phyloP scores from a whole-genome alignment of 495 filamentous ascomycete species.

The Hypoxylon subgilvum region DNA sequence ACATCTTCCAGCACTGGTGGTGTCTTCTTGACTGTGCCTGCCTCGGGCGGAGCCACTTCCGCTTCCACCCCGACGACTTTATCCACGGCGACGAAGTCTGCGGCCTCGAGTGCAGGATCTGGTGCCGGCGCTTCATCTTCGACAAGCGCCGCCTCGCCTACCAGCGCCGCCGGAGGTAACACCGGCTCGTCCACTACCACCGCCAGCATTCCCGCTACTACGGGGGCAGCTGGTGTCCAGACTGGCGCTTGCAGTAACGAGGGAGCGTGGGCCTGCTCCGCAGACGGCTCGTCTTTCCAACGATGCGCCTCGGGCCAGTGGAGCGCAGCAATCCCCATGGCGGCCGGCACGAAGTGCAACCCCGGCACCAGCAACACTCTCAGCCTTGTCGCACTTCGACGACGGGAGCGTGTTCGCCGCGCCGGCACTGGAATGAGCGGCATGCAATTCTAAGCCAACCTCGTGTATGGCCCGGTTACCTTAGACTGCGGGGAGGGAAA shows the following conservation, averaged over 20 bases:
- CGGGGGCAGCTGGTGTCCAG: constrained; percentile 22
- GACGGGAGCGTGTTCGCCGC: constrained; percentile 28
- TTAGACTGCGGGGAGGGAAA: no score
- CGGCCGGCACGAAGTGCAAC: constrained; percentile 65
- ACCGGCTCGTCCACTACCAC: constrained; percentile 31
- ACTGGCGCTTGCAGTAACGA: constrained; percentile 56
- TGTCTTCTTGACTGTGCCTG: constrained; percentile 42
- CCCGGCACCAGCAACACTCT: constrained; percentile 58
- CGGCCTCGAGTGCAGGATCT: constrained; percentile 28
- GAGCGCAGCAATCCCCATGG: constrained; percentile 59
- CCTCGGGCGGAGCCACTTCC: constrained; percentile 13
- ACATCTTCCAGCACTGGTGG: constrained; percentile 39
- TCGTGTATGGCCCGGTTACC: no score
- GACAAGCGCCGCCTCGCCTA: constrained; percentile 12
- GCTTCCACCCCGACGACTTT: constrained; percentile 29
- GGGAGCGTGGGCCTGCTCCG: constrained; percentile 67
- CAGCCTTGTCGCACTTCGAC: constrained; percentile 34
- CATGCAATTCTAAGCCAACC: neutral
- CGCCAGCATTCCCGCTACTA: constrained; percentile 17
- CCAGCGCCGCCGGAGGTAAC: constrained; percentile 12
- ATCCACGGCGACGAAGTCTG: constrained; percentile 26
- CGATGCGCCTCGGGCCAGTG: constrained; percentile 69
- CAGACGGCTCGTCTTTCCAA: constrained; percentile 65
- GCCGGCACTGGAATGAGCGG: constrained; percentile 7
- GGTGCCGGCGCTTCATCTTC: constrained; percentile 35